Evolutionary conservation across 2,329 filamentous ascomycete species (phyloP), one percentile per base, ranked within the genome.

Genomic region (Drechslerella dactyloides): DNA sequence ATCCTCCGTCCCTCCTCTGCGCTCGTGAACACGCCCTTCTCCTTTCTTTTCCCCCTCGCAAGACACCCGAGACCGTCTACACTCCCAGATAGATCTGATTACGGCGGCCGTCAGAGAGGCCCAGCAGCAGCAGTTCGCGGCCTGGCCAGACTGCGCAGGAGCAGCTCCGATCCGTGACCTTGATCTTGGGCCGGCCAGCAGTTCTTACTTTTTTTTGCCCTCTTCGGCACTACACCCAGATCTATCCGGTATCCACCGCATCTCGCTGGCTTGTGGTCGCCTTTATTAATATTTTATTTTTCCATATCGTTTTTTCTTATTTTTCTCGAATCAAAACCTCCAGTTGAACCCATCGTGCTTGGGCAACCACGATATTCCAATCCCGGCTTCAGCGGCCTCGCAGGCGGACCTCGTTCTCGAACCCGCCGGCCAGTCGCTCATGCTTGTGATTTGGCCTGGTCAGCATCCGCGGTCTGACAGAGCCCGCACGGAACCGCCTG

Each of bases 211-310:
- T 55, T 55, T 60, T 72, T 72, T 65, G 60, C 68, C 68, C 52
- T 65, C 60, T 72, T 65, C 60, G 60, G 60, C 68, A 61, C 68
- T 65, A 65, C 68, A 65, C 68, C 68, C 68, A 72, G 60, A 72
- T 65, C 59, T 59, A 50, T 72, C 60, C 56, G 68, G 68, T 72
- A 53, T 72, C 68, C 68, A 72, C 66, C 56, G 60, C 46, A 59
- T 58, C 50, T 63, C 60, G 35, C 53, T 70, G 59, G 55, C 58
- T 72, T 61, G 68, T 72, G 68, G 68, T 59, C 55, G 55, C 54
- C 55, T 72, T 59, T 61, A 46, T 61, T 61, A 64, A 56, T 72
- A 61, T 65, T 72, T 68, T 60, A 55, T 70, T 64, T 35, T 53
- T 61, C 54, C 56, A 60, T 68, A 42, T 69, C 40, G 40, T 70